These are phyloP conservation scores for Thermothelomyces thermophilus DNA, from an alignment of 2,329 filamentous ascomycete genomes.

Conservation along the genomic window DNA sequence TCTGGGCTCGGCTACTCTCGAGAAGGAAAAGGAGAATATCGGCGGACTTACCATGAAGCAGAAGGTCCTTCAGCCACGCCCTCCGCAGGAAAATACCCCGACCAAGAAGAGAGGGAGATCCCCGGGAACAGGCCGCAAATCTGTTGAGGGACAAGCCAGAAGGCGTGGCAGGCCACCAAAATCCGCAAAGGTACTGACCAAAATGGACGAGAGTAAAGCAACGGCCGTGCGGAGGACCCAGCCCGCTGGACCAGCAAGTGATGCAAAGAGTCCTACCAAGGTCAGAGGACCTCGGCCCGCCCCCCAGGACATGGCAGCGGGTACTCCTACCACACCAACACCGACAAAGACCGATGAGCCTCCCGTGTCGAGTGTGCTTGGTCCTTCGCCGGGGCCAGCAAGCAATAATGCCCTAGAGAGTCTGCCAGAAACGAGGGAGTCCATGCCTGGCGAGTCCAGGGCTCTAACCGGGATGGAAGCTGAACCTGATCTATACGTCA, in stretches of 20 bases:
- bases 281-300: neutral
- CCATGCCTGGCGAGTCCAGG: neutral
- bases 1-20: slow-evolving; percentile 12
- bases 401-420: neutral
- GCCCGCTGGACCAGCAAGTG: neutral
- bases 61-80: slow-evolving; percentile 9
- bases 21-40: neutral
- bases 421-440: neutral
- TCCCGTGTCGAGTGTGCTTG: neutral
- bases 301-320: neutral
- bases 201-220: neutral
- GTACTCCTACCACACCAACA: neutral
- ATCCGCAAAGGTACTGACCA: neutral
- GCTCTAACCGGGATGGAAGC: neutral
- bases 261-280: too few relatives aligned
- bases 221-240: neutral
- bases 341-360: neutral
- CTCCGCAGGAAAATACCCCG: neutral
- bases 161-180: neutral
- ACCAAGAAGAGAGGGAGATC: neutral
- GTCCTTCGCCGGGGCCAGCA: neutral
- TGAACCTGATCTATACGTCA: slow-evolving; percentile 10
- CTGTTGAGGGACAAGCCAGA: neutral
- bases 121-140: neutral
- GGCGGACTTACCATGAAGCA: neutral